Conservation (phyloP, 768 basidiomycete species). For the Termitomyces titanicus region DNA sequence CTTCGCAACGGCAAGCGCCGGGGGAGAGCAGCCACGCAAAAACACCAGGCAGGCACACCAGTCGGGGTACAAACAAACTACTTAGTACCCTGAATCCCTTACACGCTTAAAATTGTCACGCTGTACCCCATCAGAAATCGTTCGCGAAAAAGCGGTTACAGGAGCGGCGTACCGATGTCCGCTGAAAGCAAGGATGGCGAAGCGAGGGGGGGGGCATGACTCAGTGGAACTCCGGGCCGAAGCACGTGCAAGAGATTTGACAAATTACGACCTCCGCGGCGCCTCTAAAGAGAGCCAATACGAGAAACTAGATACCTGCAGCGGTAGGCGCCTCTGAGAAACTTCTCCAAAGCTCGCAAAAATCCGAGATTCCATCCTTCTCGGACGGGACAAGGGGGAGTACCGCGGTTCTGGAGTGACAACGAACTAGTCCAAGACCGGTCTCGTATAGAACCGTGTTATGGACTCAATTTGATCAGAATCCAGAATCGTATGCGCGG, state of each 20-base stretch:
- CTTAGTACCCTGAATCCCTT: slow-evolving; percentile 1
- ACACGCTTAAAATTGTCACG: not conserved
- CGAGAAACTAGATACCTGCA: not conserved
- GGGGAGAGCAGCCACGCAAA: not conserved
- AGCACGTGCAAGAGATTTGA: not conserved
- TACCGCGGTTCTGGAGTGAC: slow-evolving; percentile 6
- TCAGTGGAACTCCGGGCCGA: slow-evolving; percentile 6
- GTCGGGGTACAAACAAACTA: not conserved
- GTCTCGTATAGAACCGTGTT: not conserved
- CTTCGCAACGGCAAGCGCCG: slow-evolving; percentile 1
- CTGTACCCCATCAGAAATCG: slow-evolving; percentile 4
- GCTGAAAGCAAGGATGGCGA: not conserved
- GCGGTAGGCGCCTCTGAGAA: slow-evolving; percentile 2
- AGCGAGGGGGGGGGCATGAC: not conserved
- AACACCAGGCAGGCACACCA: slow-evolving; percentile 1
- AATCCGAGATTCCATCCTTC: slow-evolving; percentile 5
- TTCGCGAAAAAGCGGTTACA: slow-evolving; percentile 3
- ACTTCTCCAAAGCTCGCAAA: slow-evolving; percentile 6
- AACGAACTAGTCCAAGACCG: not conserved
- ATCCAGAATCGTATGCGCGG: slow-evolving; percentile 3
- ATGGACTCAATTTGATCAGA: slow-evolving; percentile 7
- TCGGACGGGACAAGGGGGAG: not conserved
- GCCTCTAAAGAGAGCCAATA: not conserved
- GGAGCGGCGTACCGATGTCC: slow-evolving; percentile 3
- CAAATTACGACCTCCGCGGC: slow-evolving; percentile 5